phyloP scores from a whole-genome alignment of 2,329 filamentous ascomycete species.

The Verruconis gallopava region DNA sequence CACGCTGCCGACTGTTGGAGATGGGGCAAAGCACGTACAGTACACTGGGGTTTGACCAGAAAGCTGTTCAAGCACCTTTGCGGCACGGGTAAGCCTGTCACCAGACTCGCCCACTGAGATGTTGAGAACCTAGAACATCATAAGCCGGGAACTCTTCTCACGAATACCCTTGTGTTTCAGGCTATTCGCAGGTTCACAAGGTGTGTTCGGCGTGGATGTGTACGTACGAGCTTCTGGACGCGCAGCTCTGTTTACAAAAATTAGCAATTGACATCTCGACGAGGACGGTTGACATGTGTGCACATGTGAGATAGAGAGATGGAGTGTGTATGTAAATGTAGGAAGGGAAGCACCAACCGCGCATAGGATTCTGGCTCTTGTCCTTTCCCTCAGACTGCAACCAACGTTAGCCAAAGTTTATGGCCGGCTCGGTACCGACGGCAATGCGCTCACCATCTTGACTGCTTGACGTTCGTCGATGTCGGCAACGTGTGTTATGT shows the following conservation, averaged over 20 bases:
- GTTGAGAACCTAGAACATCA: slow-evolving; percentile 57
- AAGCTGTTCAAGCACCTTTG: slow-evolving; percentile 99
- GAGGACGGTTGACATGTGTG: no score
- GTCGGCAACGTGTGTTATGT: slow-evolving; percentile 15
- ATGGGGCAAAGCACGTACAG: slow-evolving; percentile 47
- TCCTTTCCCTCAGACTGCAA: slow-evolving; percentile 31
- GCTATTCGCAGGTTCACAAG: no score
- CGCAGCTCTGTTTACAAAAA: slow-evolving; percentile 59
- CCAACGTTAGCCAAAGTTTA: no score
- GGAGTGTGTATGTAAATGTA: no score
- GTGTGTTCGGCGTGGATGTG: not conserved
- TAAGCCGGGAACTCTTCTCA: not conserved
- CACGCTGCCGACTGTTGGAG: not conserved
- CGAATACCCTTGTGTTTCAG: slow-evolving; percentile 7
- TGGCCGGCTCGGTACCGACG: no score
- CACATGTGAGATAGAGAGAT: no score
- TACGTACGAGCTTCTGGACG: slow-evolving; percentile 71
- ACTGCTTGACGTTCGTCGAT: slow-evolving; percentile 17
- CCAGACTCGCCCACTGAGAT: slow-evolving; percentile 99
- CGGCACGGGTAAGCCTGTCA: slow-evolving; percentile 99
- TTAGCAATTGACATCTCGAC: not conserved
- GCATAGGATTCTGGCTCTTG: slow-evolving; percentile 96
- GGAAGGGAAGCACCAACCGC: slow-evolving; percentile 31
- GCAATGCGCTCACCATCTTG: slow-evolving; percentile 26
- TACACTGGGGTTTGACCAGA: slow-evolving; percentile 99